Conservation (phyloP, 331 rosid genomes). For the Malus hybrid region DNA sequence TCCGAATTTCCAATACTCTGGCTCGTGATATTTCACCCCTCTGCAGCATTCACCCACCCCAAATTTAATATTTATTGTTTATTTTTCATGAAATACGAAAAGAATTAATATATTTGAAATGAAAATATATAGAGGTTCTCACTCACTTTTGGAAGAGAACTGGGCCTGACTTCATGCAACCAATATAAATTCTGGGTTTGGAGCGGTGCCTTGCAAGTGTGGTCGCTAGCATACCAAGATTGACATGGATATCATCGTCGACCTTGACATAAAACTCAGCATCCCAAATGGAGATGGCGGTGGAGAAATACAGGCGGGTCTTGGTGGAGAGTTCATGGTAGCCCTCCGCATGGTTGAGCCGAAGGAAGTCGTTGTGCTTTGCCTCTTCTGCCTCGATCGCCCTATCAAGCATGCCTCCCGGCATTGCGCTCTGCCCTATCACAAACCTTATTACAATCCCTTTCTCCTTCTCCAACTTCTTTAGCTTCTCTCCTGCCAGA, state of each 20-base stretch:
- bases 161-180: conserved; percentile 99
- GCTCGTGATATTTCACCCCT: conserved; percentile 78
- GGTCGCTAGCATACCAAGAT: conserved; percentile 51
- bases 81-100: no score
- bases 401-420: conserved; percentile 58
- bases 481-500: conserved; percentile 36
- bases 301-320: conserved; percentile 71
- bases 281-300: conserved; percentile 66
- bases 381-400: conserved; percentile 65
- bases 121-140: no score
- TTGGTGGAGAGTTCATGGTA: conserved; percentile 82
- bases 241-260: conserved; percentile 82
- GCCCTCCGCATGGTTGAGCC: conserved; percentile 74
- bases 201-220: conserved; percentile 56
- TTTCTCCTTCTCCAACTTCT: conserved; percentile 65
- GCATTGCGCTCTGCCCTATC: conserved; percentile 68
- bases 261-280: conserved; percentile 86
- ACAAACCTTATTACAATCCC: conserved; percentile 78
- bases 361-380: conserved; percentile 58
- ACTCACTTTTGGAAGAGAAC: conserved; percentile 68
- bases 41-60: conserved; percentile 20
- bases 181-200: conserved; percentile 75
- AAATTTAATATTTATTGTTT: no score
- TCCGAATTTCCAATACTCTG: conserved; percentile 91
- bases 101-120: no score